Base-by-base conservation (phyloP, 2,329 filamentous ascomycete species). In the Microdochium nivale region DNA sequence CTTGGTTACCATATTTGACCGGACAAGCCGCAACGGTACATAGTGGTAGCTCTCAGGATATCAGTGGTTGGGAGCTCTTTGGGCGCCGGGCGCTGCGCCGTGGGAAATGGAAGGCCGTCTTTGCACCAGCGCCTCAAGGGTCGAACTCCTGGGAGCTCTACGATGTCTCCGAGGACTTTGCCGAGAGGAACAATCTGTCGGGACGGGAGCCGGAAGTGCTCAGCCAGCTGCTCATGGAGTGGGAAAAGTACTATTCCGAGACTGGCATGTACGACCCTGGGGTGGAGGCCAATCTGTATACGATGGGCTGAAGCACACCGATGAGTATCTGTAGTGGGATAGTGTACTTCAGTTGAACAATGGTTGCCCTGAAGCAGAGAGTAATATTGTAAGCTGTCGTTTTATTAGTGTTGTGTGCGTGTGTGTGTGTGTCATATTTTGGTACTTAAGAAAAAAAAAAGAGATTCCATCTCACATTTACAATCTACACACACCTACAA, bases 61-160 rank as follows among this genome's bases (percentile, higher is more conserved):
- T 50, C 59, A 62, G 14, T 59, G 64, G 63, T 47, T 65, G 66
- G 67, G 67, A 69, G 57, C 58, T 69, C 25, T 65, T 67, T 49
- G 66, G 64, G 23, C 61, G 58, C 25, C 56, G 60, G 49, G 67
- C 62, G 9, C 61, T 69, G 32, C 58, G 67, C 5, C 59, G 61
- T 30, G 64, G 65, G 3, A 61, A 59, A 19, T 70, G 61, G 59
- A 66, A 65, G 56, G 59, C 62, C 19, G 55, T 59, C 1, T 62
- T 51, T 27, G 59, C 62, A 24, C 56, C 60, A 19, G 50, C 51
- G 53, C 59, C 62, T 7, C 54, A 57, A 40, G 59, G 58, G 1
- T 53, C 56, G 1, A 59, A 62, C 25, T 50, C 53, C 21, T 63
- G 59, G 63, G 56, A 62, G 54, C 51, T 65, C 52, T 67, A 58